Percentiles rank a stretch among this genome's conserved stretches.
Conservation (phyloP, 306 rosid genomes). For the Sphenostylis stenocarpa region DNA sequence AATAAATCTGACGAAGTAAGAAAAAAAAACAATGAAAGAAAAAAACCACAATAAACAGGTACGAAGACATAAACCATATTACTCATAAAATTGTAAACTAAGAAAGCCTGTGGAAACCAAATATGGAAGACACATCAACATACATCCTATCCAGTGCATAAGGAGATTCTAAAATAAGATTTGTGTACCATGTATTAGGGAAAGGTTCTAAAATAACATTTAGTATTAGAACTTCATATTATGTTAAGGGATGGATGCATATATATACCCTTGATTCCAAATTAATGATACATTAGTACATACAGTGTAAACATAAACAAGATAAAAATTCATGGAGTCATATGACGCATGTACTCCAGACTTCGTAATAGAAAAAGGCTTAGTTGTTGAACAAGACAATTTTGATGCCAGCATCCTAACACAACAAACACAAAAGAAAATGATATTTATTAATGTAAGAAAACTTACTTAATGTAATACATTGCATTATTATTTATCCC, state of each 20-base stretch:
- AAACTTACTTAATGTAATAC: not conserved
- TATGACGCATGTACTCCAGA: not conserved
- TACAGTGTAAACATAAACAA: not conserved
- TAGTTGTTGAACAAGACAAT: not conserved
- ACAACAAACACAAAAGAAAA: constrained; percentile 23
- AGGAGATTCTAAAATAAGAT: not conserved
- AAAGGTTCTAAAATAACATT: not conserved
- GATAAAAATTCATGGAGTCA: not conserved
- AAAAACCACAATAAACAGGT: not conserved
- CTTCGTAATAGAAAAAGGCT: not conserved
- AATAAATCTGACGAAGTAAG: not conserved
- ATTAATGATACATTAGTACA: not conserved
- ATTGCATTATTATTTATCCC: not conserved
- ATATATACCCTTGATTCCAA: not conserved
- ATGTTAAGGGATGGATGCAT: not conserved
- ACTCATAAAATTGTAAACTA: not conserved
- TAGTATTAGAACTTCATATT: not conserved
- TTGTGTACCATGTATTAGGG: not conserved
- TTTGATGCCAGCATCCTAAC: not conserved
- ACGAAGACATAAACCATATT: not conserved
- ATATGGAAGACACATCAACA: not conserved
- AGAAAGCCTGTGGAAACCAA: not conserved
- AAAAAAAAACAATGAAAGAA: not conserved
- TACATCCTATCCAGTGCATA: not conserved
- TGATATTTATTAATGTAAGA: not conserved